These are phyloP conservation scores for Syzygium aromaticum DNA, from an alignment of 345 rosid species.

Conservation along the genomic window DNA sequence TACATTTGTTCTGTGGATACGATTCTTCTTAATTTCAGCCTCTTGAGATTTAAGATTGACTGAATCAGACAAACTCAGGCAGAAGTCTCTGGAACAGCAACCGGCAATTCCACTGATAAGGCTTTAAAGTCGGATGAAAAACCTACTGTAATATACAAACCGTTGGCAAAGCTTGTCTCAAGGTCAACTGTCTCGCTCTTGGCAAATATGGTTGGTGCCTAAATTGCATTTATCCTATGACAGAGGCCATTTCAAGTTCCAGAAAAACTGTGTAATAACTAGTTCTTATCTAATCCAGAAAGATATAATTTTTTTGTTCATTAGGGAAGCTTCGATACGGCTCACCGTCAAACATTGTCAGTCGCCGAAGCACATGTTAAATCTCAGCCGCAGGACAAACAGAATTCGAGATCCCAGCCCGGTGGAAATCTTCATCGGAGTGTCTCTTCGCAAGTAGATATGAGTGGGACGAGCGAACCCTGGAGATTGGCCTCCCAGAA, in stretches of 20 bases:
- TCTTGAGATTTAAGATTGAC: neutral
- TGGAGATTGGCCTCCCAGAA: slow-evolving; percentile 17
- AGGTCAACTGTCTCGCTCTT: slow-evolving; percentile 64
- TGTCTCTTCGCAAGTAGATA: slow-evolving; percentile 17
- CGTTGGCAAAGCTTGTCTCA: slow-evolving; percentile 80
- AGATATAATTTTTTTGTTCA: slow-evolving; percentile 1
- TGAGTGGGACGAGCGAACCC: slow-evolving; percentile 19
- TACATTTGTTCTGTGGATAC: neutral
- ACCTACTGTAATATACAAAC: slow-evolving; percentile 56
- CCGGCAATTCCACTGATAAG: slow-evolving; percentile 26
- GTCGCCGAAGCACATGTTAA: slow-evolving; percentile 19
- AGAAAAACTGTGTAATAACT: neutral
- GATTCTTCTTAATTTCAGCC: slow-evolving; percentile 3
- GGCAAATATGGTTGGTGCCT: slow-evolving; percentile 67
- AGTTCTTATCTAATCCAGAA: neutral
- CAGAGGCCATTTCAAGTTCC: neutral
- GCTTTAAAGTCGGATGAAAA: slow-evolving; percentile 27
- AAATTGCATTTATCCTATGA: neutral
- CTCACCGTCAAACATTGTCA: slow-evolving; percentile 16
- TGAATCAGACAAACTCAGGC: slow-evolving; percentile 25
- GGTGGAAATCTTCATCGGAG: slow-evolving; percentile 14
- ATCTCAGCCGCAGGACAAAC: slow-evolving; percentile 22
- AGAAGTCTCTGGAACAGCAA: slow-evolving; percentile 23
- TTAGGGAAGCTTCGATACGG: slow-evolving; percentile 40
- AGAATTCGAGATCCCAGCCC: slow-evolving; percentile 20